These are phyloP conservation scores for Abrus pulchellus DNA, from an alignment of 306 rosid species.

Conservation along the genomic window DNA sequence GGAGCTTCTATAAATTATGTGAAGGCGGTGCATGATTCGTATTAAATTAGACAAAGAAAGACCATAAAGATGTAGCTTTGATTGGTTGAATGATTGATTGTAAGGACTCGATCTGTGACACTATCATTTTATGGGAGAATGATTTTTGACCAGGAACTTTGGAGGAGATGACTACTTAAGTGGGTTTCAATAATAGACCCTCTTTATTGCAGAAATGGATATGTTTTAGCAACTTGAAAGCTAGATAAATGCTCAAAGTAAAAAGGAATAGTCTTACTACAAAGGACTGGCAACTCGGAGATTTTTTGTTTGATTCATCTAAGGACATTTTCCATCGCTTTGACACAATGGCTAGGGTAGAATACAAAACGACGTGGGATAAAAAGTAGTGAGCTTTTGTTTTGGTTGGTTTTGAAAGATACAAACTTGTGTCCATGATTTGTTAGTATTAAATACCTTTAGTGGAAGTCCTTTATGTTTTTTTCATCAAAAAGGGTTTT, in stretches of 20 bases:
- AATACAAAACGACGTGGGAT: slow-evolving; percentile 48
- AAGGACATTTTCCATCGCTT: slow-evolving; percentile 41
- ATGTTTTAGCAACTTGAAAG: slow-evolving; percentile 50
- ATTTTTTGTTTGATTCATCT: slow-evolving; percentile 48
- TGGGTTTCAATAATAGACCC: slow-evolving; percentile 64
- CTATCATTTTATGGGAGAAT: slow-evolving; percentile 37
- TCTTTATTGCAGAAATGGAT: slow-evolving; percentile 49
- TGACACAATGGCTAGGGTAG: slow-evolving; percentile 44
- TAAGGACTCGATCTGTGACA: slow-evolving; percentile 48
- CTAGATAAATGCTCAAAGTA: slow-evolving; percentile 44
- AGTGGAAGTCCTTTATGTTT: slow-evolving; percentile 48
- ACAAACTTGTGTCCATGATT: slow-evolving; percentile 53
- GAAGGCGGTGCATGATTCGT: slow-evolving; percentile 54
- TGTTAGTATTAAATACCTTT: slow-evolving; percentile 40
- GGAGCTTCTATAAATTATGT: slow-evolving; percentile 46
- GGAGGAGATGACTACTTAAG: slow-evolving; percentile 50
- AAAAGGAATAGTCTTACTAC: slow-evolving; percentile 14
- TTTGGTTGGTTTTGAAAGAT: slow-evolving; percentile 54
- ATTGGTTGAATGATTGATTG: slow-evolving; percentile 53
- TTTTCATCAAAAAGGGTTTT: slow-evolving; percentile 42
- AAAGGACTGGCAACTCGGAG: slow-evolving; percentile 42
- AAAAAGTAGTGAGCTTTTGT: slow-evolving; percentile 52
- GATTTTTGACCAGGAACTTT: slow-evolving; percentile 63
- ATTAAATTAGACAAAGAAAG: slow-evolving; percentile 59
- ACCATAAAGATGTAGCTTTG: slow-evolving; percentile 37